Percentiles rank a stretch among this genome's conserved stretches.
Conservation (phyloP, 495 filamentous ascomycete species). For the Aspergillus ostianus region DNA sequence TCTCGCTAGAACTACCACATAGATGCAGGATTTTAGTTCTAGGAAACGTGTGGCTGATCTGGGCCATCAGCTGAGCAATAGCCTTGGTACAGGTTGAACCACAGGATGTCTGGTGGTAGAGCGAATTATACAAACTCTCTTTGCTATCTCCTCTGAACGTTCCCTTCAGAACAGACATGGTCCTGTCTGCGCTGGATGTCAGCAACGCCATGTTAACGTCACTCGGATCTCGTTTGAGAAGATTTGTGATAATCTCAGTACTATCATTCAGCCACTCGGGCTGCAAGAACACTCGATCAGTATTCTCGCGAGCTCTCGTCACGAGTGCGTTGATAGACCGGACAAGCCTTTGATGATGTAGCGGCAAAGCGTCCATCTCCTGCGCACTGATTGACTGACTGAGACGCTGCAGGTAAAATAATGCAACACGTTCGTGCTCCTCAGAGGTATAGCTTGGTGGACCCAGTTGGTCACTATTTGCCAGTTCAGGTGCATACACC, state of each 20-base stretch:
- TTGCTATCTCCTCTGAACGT: background rate
- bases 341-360: background rate
- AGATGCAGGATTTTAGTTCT: background rate
- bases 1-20: background rate
- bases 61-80: background rate
- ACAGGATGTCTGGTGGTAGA: background rate
- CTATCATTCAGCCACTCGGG: background rate
- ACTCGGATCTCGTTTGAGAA: background rate
- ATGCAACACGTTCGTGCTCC: background rate
- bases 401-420: background rate
- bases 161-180: background rate
- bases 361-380: background rate
- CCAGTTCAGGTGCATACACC: background rate
- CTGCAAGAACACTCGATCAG: background rate
- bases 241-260: background rate
- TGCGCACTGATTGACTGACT: background rate
- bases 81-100: background rate
- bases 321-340: background rate
- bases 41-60: background rate
- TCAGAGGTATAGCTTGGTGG: background rate
- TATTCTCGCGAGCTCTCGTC: background rate
- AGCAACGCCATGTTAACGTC: background rate
- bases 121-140: background rate
- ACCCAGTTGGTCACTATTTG: background rate
- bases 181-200: background rate